Evolutionary conservation across 306 rosid species (phyloP), one percentile per base, ranked within the genome.

Genomic region (Gastrolobium bilobum): DNA sequence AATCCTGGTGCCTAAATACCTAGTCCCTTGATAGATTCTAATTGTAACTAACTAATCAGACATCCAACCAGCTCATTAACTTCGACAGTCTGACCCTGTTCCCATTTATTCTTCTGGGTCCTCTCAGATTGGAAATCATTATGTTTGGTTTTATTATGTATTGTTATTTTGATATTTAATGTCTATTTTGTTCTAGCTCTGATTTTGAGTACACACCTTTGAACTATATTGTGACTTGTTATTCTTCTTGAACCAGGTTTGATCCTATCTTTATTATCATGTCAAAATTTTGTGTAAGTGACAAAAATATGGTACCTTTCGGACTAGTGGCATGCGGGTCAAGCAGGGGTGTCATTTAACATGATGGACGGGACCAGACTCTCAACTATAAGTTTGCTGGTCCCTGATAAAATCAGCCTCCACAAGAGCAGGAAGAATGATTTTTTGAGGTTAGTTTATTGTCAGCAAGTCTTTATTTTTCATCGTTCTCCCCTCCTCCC

Each of bases 241-340:
- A 48, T 71, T 26, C 26, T 61, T 83, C 56, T 71, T 79, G 81
- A 43, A 79, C 54, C 85, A 76, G 87, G 85, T 71, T 33, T 66
- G 50, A 29, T 42, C 57, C n/a, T 15, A 31, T 71, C 57, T 71
- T 73, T 69, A 56, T 78, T 33, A 44, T 50, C 58, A 29, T 50
- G 43, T 77, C 78, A 43, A 48, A 60, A 44, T 75, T 74, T 66
- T 79, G 82, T 48, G 11, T 0, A 37, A 76, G 73, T 80, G 85
- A 33, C 87, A 60, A 58, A 67, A 71, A 43, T 52, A 47, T 39
- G 33, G 53, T 39, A 50, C 61, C 74, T 59, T 66, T 66, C 6
- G 30, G 59, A 68, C 57, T 62, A 79, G 69, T 66, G 81, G 69
- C 81, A 52, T 76, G 47, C 83, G 13, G 43, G 50, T 77, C 43